Conservation (phyloP, 129 eudicot species). For the Calendula officinalis region DNA sequence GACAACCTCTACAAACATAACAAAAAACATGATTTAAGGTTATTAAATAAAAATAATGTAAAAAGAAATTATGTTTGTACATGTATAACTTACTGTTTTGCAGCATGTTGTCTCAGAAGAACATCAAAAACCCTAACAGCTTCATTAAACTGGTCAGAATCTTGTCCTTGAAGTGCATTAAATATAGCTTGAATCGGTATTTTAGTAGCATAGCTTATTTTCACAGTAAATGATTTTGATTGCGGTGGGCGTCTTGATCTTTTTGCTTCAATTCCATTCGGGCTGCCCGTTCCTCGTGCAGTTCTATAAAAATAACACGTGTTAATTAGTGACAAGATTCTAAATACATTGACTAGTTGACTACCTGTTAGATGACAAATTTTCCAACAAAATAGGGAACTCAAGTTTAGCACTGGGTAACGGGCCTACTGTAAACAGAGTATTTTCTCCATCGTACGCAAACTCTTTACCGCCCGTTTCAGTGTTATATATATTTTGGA, state of each 20-base stretch:
- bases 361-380: constrained; percentile 35
- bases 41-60: background rate
- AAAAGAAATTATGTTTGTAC: background rate
- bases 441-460: constrained; percentile 56
- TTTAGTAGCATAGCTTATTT: constrained; percentile 73
- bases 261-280: constrained; percentile 35
- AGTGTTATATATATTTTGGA: constrained; percentile 24
- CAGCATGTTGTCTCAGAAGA: constrained; percentile 87
- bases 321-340: background rate
- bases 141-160: constrained; percentile 72
- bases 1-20: constrained; percentile 62
- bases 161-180: constrained; percentile 70
- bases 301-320: constrained; percentile 19
- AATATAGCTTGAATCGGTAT: constrained; percentile 82
- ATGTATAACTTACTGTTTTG: constrained; percentile 66
- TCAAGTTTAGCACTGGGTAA: constrained; percentile 42
- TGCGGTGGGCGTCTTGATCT: constrained; percentile 38
- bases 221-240: constrained; percentile 56
- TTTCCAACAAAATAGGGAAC: constrained; percentile 49
- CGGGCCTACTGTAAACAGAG: constrained; percentile 47
- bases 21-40: constrained; percentile 5
- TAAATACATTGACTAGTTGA: background rate
- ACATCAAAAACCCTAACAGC: constrained; percentile 86
- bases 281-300: constrained; percentile 29
- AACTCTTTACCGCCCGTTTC: constrained; percentile 47